phyloP scores from a whole-genome alignment of 331 rosid genomes.

The Pyrus hybrid region DNA sequence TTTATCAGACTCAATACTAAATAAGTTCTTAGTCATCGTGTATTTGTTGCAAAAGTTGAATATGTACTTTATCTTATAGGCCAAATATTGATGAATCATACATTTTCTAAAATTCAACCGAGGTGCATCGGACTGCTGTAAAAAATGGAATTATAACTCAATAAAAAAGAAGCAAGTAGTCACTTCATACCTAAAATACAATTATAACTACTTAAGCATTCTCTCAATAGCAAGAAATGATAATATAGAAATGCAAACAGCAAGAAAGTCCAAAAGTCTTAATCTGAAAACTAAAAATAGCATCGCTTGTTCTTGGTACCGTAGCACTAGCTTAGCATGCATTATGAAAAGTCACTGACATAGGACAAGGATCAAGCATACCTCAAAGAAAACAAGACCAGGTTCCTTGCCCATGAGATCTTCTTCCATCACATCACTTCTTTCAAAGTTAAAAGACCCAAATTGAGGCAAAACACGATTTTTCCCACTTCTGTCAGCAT shows the following conservation, averaged over 20 bases:
- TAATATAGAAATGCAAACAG: background rate
- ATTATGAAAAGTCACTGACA: background rate
- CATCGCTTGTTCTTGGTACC: background rate
- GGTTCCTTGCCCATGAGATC: slow-evolving; percentile 81
- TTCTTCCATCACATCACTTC: slow-evolving; percentile 84
- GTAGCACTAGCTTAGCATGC: background rate
- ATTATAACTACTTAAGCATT: background rate
- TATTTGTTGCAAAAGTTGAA: background rate
- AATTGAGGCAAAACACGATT: slow-evolving; percentile 49
- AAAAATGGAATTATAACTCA: background rate
- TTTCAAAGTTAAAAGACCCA: slow-evolving; percentile 58
- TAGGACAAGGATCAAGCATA: slow-evolving; percentile 18
- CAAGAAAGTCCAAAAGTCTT: slow-evolving; percentile 1
- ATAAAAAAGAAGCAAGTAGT: too few relatives aligned
- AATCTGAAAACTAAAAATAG: background rate
- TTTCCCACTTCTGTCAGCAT: slow-evolving; percentile 6
- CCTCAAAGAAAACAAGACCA: slow-evolving; percentile 93
- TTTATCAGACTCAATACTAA: background rate
- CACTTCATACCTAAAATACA: background rate
- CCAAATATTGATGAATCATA: background rate
- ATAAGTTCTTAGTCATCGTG: background rate
- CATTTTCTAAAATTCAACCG: background rate
- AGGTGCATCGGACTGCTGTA: background rate
- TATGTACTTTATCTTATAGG: background rate
- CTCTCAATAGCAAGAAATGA: background rate